Conservation (phyloP, 768 basidiomycete species). For the Gymnopilus dilepis region DNA sequence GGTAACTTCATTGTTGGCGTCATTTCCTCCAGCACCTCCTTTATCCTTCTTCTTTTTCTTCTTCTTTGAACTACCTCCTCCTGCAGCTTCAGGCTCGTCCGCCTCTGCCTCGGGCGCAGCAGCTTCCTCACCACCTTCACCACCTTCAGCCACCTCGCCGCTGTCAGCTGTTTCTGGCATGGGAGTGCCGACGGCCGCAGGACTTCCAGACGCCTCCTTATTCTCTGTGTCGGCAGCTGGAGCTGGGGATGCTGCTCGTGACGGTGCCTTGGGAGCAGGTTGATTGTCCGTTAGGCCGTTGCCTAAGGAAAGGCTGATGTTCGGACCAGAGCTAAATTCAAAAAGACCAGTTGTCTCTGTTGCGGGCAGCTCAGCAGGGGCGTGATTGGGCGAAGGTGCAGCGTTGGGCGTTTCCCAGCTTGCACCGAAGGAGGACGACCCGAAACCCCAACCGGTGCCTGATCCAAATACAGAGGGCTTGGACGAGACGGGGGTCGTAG, state of each 20-base stretch:
- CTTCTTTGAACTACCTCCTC: conserved; percentile 18
- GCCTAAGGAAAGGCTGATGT: conserved; percentile 8
- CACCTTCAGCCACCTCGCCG: neutral
- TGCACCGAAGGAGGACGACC: conserved; percentile 16
- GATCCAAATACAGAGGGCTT: conserved; percentile 23
- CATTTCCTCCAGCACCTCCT: neutral
- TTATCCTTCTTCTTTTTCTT: conserved; percentile 23
- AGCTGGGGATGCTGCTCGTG: conserved; percentile 12
- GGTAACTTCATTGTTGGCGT: neutral
- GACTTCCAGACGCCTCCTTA: neutral
- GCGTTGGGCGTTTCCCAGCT: neutral
- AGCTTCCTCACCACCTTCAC: neutral
- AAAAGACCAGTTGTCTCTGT: conserved; percentile 6
- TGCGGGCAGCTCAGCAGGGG: conserved; percentile 16
- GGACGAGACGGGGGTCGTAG: conserved; percentile 10
- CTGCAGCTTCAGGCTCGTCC: conserved; percentile 4
- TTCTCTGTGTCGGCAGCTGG: conserved; percentile 3
- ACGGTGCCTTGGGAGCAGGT: conserved; percentile 5
- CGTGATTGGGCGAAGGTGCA: conserved; percentile 20
- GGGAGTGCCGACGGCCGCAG: neutral
- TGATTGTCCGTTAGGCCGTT: neutral
- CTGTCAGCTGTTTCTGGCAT: neutral
- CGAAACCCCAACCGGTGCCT: conserved; percentile 20
- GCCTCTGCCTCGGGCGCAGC: conserved; percentile 10
- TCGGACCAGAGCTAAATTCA: conserved; percentile 14